Evolutionary conservation across 306 rosid species (phyloP), one percentile per base, ranked within the genome.

Genomic region (Cicer chorassanicum): DNA sequence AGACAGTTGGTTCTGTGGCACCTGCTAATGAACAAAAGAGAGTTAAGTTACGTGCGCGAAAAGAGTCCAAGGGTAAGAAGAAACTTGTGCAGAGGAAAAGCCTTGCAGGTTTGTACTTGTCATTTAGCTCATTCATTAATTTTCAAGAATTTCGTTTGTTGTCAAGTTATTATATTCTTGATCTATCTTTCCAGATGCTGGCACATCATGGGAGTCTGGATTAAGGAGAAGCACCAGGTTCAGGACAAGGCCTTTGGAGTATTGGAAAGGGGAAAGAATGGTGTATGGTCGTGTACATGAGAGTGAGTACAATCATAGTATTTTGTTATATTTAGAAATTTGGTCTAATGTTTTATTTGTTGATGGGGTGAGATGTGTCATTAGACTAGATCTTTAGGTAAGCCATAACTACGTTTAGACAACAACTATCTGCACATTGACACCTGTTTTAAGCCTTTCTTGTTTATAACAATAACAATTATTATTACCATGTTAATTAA

Each of bases 211-310:
- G 91, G 16, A 84, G 21, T 48, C 79, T 79, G 98, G 97, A 51
- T 68, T 93, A 60, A 87, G 98, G 80, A 84, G 87, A 86, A 90
- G 98, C 86, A 86, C 89, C 74, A 90, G 98, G 89, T 80, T 85
- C 81, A 87, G 69, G 83, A 80, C 89, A 56, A 89, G 92, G 88
- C 98, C 97, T 29, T 83, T 93, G 89, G 93, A 93, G 84, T 88
- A 67, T 60, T 93, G 98, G 98, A 93, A 84, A 80, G 97, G 98
- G 50, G 98, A 89, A 86, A 84, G 91, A 75, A 63, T 65, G 57
- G 78, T 93, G 68, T 86, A 87, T 83, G 97, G 90, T 9, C 98
- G 98, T 7, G 45, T 91, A 54, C 96, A 93, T 39, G 38, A 84
- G 54, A 88, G 98, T 89, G 76, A 93, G 97, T 76, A 46, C 42